Evolutionary conservation across 2,329 filamentous ascomycete species (phyloP).

Genomic region (Cladosporium cucumerinum): DNA sequence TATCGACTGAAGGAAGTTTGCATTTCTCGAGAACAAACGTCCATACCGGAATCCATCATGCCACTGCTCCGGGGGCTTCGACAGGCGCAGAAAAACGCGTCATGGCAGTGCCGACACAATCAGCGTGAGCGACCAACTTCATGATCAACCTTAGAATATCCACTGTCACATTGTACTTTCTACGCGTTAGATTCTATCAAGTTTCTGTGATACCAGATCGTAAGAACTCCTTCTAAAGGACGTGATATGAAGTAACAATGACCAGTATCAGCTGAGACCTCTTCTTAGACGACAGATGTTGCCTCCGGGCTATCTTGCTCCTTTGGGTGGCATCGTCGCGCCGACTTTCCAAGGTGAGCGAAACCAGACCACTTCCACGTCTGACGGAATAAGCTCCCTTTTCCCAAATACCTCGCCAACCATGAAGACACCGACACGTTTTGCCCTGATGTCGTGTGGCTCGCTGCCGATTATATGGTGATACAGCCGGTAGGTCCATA

Average conservation of each 20-base stretch:
- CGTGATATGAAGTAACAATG: not conserved
- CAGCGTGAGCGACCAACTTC: not conserved
- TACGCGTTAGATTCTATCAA: too few species aligned
- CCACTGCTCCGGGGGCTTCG: not conserved
- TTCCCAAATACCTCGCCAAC: not conserved
- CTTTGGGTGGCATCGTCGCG: not conserved
- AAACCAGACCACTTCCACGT: not conserved
- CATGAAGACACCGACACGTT: not conserved
- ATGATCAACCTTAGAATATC: not conserved
- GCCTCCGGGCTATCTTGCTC: not conserved
- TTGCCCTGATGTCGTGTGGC: not conserved
- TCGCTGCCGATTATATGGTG: not conserved
- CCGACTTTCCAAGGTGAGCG: constrained; percentile 1
- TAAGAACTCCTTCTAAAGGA: not conserved
- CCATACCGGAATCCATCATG: not conserved
- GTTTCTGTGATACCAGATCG: not conserved
- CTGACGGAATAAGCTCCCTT: not conserved
- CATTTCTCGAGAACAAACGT: not conserved
- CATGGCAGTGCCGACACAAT: not conserved
- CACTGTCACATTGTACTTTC: too few species aligned
- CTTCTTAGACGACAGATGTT: not conserved
- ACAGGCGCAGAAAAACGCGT: not conserved
- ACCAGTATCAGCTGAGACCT: not conserved
- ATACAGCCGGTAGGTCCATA: not conserved
- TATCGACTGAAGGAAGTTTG: not conserved